Base-by-base conservation (phyloP, 2,329 filamentous ascomycete genomes). In the Calonectria naviculata region DNA sequence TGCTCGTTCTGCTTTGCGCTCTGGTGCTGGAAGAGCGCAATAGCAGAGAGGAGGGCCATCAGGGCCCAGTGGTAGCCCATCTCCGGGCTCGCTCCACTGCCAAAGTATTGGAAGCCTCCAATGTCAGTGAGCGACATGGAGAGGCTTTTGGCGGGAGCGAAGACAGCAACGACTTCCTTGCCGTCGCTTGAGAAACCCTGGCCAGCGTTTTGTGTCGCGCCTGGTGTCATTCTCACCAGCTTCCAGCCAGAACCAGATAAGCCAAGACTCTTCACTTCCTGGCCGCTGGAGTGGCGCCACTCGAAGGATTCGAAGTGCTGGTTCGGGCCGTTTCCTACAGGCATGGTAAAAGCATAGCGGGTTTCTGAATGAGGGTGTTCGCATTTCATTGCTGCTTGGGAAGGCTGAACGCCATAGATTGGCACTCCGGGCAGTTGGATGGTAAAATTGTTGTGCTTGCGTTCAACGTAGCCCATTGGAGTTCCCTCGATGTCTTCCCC, bases 201-300 rank as follows among this genome's bases (percentile, higher is more conserved):
- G 21, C 29, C 52, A n/a, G 15, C 19, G 12, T 36, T 15, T 56
- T 0, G 73, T 47, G 2, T 21, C 46, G 46, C 12, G 19, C 34
- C 9, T 7, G 46, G 65, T 8, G 67, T 71, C 5, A 75, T 52
- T 12, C 69, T 64, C 7, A 74, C 71, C 19, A 74, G 71, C 67
- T 76, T 71, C 68, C 72, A 75, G 12, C 76, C 71, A 52, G 62
- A 62, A 24, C 70, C 36, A 3, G 71, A 73, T 4, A 62, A 65
- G 2, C 75, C 74, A 9, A 73, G 29, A 12, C 71, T 72, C 61
- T 66, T 72, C 8, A 75, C 70, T 46, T 76, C 74, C 15, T 60
- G 36, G 1, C 71, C 74, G 3, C 52, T 60, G 6, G 71, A 75
- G 6, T 63, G 69, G n/a, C 76, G 73, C 69, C 67, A 67, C 42